Conservation (phyloP, 192 early-diverging fungal species). For the Coemansia sp. region DNA sequence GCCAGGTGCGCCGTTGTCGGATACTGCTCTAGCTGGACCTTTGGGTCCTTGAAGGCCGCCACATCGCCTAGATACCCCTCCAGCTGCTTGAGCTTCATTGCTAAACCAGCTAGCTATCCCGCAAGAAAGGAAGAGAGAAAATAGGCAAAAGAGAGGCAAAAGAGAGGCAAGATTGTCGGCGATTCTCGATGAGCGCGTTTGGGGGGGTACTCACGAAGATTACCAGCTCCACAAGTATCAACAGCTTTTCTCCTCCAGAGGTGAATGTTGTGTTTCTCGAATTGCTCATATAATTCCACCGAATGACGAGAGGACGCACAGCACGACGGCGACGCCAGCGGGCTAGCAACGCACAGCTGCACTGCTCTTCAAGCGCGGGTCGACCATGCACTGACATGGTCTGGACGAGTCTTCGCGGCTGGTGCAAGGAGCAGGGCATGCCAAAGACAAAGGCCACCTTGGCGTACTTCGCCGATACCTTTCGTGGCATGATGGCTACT, state of each 20-base stretch:
- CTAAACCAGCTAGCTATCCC: neutral
- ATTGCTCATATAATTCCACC: neutral
- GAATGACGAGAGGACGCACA: conserved; percentile 37
- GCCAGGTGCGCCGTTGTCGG: conserved; percentile 78
- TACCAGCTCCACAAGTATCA: too few relatives aligned
- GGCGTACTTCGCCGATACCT: conserved; percentile 40
- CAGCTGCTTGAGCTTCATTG: conserved; percentile 76
- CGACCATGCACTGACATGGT: conserved; percentile 17
- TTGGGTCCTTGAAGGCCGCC: conserved; percentile 66
- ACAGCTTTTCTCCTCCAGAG: too few relatives aligned
- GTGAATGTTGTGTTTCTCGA: too few relatives aligned
- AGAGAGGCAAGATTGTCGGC: too few relatives aligned
- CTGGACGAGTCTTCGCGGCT: conserved; percentile 32
- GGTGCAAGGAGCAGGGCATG: conserved; percentile 37
- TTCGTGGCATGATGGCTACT: conserved; percentile 57
- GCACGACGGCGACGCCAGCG: conserved; percentile 17
- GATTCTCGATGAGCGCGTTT: too few relatives aligned
- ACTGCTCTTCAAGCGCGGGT: neutral
- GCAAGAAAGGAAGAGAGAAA: neutral
- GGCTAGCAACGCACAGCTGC: neutral
- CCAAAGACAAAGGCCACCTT: conserved; percentile 35
- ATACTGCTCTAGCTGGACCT: conserved; percentile 81
- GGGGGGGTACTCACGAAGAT: too few relatives aligned
- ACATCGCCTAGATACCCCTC: conserved; percentile 69
- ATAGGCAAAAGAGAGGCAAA: neutral